Evolutionary conservation across 805 yeast genomes (phyloP), one percentile per base, ranked within the genome.

Genomic region (Starmerella vaccinii): DNA sequence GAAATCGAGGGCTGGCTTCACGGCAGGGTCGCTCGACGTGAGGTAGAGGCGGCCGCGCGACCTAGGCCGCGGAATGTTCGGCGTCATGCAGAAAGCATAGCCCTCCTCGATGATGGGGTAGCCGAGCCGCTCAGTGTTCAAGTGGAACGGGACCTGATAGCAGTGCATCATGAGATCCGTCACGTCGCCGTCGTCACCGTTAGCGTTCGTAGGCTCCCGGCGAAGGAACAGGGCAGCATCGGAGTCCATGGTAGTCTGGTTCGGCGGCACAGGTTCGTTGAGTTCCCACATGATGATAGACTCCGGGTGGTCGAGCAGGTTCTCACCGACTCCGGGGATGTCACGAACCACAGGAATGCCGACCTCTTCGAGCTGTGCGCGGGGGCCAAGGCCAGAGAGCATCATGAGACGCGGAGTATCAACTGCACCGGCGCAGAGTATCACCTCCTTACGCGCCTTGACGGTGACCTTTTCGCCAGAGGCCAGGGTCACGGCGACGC

Each of bases 341-440:
- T 64, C 65, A 22, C 59, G 57, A n/a, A 57, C 50, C 19, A 57
- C 59, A 21, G 59, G 57, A 49, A 64, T 61, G 18, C 65, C 65
- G 33, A 59, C 61, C 26, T 46, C 56, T 41, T 58, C 59, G 29
- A 64, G 57, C 52, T 64, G 63, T 49, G 54, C 50, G 51, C 50
- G 55, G 16, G 68, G 68, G 22, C 67, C 68, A 23, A 64, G 42
- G 29, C 68, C 68, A 29, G 65, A 61, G 40, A 62, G 66, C 62
- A 64, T 56, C 57, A 64, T 56, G 38, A 64, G 60, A 40, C 62
- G 60, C 32, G 68, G 68, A 47, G 64, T 59, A 35, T 64, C 68
- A 47, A 64, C 59, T 6, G 63, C 66, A 42, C 68, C 68, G 44
- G 63, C 59, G 21, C 62, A 58, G 19, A 64, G 46, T 42, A 64